Base-by-base conservation (phyloP, 2,329 filamentous ascomycete species). In the Microsporum ferrugineum region DNA sequence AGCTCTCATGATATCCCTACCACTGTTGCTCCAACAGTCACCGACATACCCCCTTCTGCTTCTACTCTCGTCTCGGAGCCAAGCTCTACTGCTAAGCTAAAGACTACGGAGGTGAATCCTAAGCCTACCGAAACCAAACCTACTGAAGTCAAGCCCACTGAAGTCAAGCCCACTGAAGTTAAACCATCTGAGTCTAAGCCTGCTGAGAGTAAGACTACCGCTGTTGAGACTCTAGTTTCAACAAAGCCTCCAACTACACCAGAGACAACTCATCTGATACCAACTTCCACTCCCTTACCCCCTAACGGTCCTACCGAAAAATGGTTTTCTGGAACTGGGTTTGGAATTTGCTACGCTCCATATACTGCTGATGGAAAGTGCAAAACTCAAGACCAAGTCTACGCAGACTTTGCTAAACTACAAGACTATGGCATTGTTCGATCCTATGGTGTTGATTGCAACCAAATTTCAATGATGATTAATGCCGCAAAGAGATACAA, bases 361-460 rank as follows among this genome's bases (percentile, higher is more conserved):
- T 86, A 84, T 72, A 78, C 77, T 59, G 71, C 67, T 51, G 78
- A 82, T 62, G 77, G 81, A 34, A 74, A 74, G 61, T 95, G 89
- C 80, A 94, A 92, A 72, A 77, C 80, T 4, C 76, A 80, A 59
- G 74, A 77, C 0, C 77, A 89, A 66, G 80, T 95, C 58, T 77
- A 82, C 63, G 70, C 75, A 23, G 89, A 95, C 68, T 82, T 94
- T 66, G 74, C 76, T 14, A 74, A 73, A 55, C 75, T 85, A 58
- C 77, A 84, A 33, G 72, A 74, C 12, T 91, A 87, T 73, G 78
- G 79, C 17, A 73, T 85, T 39, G 77, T 95, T 60, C 88, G 91
- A 58, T 82, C 88, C 69, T 95, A 95, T 70, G 90, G 89, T 59
- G 84, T 84, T 61, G 88, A 91, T 72, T 95, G 90, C 72, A 77